These are phyloP conservation scores for Hirschfeldia incana DNA, from an alignment of 345 rosid genomes.

Conservation along the genomic window DNA sequence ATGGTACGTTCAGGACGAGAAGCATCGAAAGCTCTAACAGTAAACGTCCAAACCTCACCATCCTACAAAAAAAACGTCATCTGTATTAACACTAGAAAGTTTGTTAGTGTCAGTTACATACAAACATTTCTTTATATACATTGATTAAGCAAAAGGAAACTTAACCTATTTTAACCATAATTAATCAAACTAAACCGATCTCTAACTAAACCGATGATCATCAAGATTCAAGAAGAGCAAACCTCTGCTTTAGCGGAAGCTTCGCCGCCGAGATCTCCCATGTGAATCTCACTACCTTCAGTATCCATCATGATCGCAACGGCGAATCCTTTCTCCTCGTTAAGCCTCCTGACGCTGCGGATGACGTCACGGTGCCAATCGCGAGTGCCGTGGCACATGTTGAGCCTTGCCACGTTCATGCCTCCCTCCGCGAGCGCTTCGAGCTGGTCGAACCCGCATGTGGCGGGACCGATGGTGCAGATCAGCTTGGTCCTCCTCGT, in stretches of 20 bases:
- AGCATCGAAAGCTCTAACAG: slow-evolving; percentile 78
- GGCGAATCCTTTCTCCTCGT: slow-evolving; percentile 93
- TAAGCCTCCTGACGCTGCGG: slow-evolving; percentile 75
- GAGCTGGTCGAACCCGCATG: slow-evolving; percentile 85
- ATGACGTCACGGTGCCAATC: slow-evolving; percentile 91
- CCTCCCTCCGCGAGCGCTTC: slow-evolving; percentile 92
- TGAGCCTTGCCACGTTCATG: slow-evolving; percentile 96
- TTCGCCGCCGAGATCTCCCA: slow-evolving; percentile 97
- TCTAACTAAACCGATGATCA: neutral
- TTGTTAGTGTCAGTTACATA: no score
- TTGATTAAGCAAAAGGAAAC: neutral
- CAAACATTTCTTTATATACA: no score
- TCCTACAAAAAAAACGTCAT: slow-evolving; percentile 47
- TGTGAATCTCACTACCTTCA: slow-evolving; percentile 99
- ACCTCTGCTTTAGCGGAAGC: slow-evolving; percentile 93
- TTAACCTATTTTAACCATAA: neutral
- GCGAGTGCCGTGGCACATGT: slow-evolving; percentile 94
- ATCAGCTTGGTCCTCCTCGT: slow-evolving; percentile 93
- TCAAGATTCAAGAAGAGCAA: neutral
- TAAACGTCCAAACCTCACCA: slow-evolving; percentile 97
- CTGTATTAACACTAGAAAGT: neutral
- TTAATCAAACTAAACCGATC: neutral
- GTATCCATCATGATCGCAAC: slow-evolving; percentile 99
- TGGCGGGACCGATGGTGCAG: slow-evolving; percentile 93
- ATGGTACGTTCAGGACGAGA: slow-evolving; percentile 78